Evolutionary conservation across 805 yeast genomes (phyloP).

Genomic region (Candida incommunis): DNA sequence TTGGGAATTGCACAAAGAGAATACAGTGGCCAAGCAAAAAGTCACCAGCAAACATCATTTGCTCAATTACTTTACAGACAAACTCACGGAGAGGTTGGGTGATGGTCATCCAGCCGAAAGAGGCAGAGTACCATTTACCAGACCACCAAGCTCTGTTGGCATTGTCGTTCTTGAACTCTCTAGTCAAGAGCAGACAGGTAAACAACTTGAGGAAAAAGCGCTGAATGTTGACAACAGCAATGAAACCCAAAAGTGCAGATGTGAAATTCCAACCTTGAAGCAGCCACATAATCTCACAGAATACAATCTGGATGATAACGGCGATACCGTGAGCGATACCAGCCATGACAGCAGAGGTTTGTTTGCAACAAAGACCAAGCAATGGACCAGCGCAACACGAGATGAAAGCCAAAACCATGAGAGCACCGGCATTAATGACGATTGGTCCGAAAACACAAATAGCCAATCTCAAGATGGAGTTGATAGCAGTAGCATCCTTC

Average conservation of each 20-base stretch:
- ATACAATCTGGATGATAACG: conserved; percentile 71
- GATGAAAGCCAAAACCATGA: conserved; percentile 60
- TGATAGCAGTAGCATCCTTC: conserved; percentile 16
- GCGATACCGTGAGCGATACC: conserved; percentile 94
- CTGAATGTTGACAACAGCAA: conserved; percentile 75
- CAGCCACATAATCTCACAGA: conserved; percentile 95
- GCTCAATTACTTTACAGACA: conserved; percentile 82
- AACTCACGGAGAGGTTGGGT: conserved; percentile 96
- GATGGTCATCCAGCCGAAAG: conserved; percentile 85
- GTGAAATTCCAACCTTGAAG: conserved; percentile 83
- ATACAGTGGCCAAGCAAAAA: conserved; percentile 84
- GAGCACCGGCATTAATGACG: conserved; percentile 75
- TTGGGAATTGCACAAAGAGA: conserved; percentile 79
- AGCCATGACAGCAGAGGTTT: conserved; percentile 91
- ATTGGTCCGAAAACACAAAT: conserved; percentile 73
- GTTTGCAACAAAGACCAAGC: conserved; percentile 88
- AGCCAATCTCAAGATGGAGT: conserved; percentile 48
- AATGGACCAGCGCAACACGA: conserved; percentile 98
- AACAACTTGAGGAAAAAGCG: conserved; percentile 74
- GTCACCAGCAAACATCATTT: conserved; percentile 94
- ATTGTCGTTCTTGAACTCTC: conserved; percentile 93
- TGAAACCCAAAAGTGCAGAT: conserved; percentile 75
- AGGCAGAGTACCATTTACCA: conserved; percentile 96
- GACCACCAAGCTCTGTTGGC: conserved; percentile 99
- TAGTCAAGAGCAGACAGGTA: conserved; percentile 64